Percentiles rank a stretch among this genome's conserved stretches.
These are phyloP conservation scores for Colletotrichum noveboracense DNA, from an alignment of 2,329 filamentous ascomycete species.

Conservation along the genomic window DNA sequence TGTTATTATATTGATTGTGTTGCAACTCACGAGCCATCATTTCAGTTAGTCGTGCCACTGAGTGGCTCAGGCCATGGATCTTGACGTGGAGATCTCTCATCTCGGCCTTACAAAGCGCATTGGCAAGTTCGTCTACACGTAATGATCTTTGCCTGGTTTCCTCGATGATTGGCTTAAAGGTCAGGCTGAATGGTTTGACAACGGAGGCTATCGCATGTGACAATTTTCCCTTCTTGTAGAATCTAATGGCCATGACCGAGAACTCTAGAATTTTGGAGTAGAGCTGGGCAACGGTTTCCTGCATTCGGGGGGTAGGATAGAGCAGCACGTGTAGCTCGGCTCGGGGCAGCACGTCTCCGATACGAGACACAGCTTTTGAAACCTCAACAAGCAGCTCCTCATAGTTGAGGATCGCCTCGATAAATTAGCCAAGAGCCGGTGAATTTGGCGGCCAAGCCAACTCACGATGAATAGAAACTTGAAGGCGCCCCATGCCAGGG, in stretches of 20 bases:
- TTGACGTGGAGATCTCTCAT: background rate
- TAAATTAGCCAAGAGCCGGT: background rate
- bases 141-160: background rate
- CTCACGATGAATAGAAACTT: background rate
- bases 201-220: background rate
- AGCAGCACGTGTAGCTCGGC: background rate
- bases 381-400: background rate
- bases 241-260: background rate
- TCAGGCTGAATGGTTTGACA: background rate
- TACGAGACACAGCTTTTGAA: background rate
- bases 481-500: background rate
- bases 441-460: too few species aligned
- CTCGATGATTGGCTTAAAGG: background rate
- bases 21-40: background rate
- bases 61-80: fast-evolving
- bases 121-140: background rate
- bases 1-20: fast-evolving
- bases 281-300: background rate
- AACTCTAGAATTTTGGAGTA: background rate
- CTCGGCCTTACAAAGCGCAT: background rate
- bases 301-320: background rate
- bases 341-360: background rate
- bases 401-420: background rate
- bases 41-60: background rate
- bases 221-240: background rate